phyloP scores from a whole-genome alignment of 129 eudicot genomes.

The Silybum marianum region DNA sequence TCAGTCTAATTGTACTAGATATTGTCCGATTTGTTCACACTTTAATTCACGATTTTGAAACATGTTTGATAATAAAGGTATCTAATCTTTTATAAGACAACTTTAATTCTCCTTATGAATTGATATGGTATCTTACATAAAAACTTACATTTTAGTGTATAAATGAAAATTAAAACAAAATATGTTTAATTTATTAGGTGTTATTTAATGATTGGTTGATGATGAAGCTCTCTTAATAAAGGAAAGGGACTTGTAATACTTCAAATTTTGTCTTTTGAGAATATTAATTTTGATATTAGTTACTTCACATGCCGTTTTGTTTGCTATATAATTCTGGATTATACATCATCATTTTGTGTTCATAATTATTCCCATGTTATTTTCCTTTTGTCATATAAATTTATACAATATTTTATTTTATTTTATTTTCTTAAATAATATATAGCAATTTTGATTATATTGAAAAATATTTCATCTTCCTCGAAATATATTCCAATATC shows the following conservation, averaged over 20 bases:
- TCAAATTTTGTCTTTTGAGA: slow-evolving; percentile 34
- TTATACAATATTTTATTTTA: too few species aligned
- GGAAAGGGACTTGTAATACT: slow-evolving; percentile 24
- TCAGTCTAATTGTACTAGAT: too few species aligned
- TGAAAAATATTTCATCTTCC: neutral
- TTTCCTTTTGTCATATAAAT: neutral
- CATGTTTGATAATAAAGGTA: too few species aligned
- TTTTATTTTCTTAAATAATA: neutral
- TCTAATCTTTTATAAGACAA: too few species aligned
- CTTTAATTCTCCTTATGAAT: too few species aligned
- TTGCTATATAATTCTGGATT: slow-evolving; percentile 20
- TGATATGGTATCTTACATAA: too few species aligned
- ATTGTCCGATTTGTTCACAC: too few species aligned
- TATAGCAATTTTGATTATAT: neutral
- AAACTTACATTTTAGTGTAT: neutral
- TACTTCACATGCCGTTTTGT: slow-evolving; percentile 41
- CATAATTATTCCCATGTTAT: slow-evolving; percentile 7
- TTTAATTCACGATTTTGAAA: too few species aligned
- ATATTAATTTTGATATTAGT: slow-evolving; percentile 15
- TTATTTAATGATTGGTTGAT: slow-evolving; percentile 3
- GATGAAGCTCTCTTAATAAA: slow-evolving; percentile 17
- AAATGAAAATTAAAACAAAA: neutral
- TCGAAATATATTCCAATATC: neutral
- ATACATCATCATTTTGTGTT: slow-evolving; percentile 23
- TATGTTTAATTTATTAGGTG: neutral